Evolutionary conservation across 177 flowering plant genomes (phyloP).

Genomic region (Vitis hybrid): DNA sequence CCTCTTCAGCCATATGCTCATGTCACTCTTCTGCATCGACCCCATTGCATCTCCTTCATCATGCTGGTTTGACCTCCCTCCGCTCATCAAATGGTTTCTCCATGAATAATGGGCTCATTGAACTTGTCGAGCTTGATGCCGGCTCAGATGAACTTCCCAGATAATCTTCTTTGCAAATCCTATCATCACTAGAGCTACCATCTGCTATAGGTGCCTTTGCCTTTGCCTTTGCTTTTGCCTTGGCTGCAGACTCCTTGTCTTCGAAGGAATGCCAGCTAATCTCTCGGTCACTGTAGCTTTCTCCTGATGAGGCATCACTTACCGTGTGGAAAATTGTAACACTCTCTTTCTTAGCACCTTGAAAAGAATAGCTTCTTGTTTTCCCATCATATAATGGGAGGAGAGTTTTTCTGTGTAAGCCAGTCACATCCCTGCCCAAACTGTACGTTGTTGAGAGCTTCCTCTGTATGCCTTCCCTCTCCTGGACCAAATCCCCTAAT

Average conservation of each 20-base stretch:
- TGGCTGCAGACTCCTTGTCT: conserved; percentile 7
- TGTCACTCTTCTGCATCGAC: conserved; percentile 13
- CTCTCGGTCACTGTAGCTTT: conserved; percentile 26
- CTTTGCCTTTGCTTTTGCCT: conserved; percentile 13
- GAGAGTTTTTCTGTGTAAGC: conserved; percentile 32
- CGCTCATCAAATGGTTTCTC: conserved; percentile 9
- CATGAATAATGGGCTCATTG: conserved; percentile 18
- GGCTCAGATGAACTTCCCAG: conserved; percentile 17
- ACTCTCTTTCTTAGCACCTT: conserved; percentile 50
- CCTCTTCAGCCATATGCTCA: conserved; percentile 26
- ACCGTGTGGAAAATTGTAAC: conserved; percentile 59
- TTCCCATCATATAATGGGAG: conserved; percentile 51
- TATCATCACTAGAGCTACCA: conserved; percentile 22
- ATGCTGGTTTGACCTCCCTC: conserved; percentile 5
- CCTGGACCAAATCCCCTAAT: conserved; percentile 43
- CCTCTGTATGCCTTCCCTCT: conserved; percentile 56
- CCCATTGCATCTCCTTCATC: conserved; percentile 13
- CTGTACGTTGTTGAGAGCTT: conserved; percentile 89
- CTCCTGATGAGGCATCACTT: conserved; percentile 42
- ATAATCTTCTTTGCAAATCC: not conserved
- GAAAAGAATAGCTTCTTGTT: conserved; percentile 62
- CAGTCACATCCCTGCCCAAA: conserved; percentile 57
- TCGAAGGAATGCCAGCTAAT: conserved; percentile 16
- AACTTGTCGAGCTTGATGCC: conserved; percentile 23
- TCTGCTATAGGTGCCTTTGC: conserved; percentile 16